Evolutionary conservation across 2,329 filamentous ascomycete species (phyloP).

Genomic region (Lomentospora prolificans): DNA sequence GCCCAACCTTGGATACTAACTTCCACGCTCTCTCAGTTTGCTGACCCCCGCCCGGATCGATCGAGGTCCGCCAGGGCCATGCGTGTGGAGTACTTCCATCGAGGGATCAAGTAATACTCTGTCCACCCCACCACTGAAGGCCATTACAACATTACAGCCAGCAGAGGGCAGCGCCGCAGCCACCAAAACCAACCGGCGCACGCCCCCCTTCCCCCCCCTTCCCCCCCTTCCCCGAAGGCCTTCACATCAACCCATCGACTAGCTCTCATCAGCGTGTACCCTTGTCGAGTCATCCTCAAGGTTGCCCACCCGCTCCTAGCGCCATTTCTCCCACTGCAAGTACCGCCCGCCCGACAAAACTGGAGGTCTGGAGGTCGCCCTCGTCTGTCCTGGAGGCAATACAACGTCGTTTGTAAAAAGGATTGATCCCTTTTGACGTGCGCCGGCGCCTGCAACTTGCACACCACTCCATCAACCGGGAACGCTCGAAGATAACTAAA

Average conservation of each 20-base stretch:
- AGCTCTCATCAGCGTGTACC: neutral
- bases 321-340: neutral
- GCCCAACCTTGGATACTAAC: constrained; percentile 1
- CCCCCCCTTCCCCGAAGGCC: too few species aligned
- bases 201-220: neutral
- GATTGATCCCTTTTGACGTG: too few species aligned
- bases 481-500: too few species aligned
- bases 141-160: neutral
- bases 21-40: neutral
- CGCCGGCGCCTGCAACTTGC: too few species aligned
- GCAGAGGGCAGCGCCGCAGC: neutral
- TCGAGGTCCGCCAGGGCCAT: neutral
- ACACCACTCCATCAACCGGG: too few species aligned
- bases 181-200: neutral
- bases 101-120: neutral
- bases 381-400: too few species aligned
- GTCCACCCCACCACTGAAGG: neutral
- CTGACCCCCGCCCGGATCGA: neutral
- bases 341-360: neutral
- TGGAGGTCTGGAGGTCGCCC: too few species aligned
- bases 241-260: too few species aligned
- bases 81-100: too few species aligned
- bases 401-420: too few species aligned
- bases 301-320: too few species aligned
- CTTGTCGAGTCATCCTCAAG: too few species aligned